Conservation (phyloP, 2,329 filamentous ascomycete genomes). For the Hymenoscyphus fructigenus region DNA sequence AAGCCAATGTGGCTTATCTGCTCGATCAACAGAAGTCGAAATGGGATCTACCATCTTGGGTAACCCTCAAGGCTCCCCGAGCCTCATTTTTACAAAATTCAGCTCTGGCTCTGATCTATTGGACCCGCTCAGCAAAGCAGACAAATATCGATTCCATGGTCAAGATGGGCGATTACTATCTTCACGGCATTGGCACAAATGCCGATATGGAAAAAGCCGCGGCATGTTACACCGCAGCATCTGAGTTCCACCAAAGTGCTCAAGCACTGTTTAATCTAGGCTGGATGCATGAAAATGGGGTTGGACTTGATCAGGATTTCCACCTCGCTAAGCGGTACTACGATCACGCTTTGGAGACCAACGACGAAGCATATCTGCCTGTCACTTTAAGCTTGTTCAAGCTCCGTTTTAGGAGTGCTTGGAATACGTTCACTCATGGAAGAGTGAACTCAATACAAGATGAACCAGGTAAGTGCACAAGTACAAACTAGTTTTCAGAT, state of each 20-base stretch:
- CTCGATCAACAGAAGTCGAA: constrained; percentile 62
- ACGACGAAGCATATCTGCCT: constrained; percentile 88
- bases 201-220: constrained; percentile 81
- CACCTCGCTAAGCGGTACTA: constrained; percentile 97
- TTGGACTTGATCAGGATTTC: constrained; percentile 91
- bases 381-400: constrained; percentile 88
- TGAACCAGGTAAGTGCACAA: constrained; percentile 66
- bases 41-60: constrained; percentile 44
- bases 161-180: constrained; percentile 98
- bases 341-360: constrained; percentile 87
- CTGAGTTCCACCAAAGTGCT: constrained; percentile 86
- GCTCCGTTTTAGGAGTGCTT: constrained; percentile 80
- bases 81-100: constrained; percentile 54
- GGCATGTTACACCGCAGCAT: constrained; percentile 87
- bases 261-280: constrained; percentile 97
- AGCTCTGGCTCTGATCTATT: constrained; percentile 70
- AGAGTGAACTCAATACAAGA: constrained; percentile 88
- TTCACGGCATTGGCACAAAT: constrained; percentile 73
- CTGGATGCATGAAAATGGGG: constrained; percentile 99
- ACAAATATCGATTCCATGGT: constrained; percentile 90
- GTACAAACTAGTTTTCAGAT: no score
- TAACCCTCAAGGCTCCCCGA: constrained; percentile 37
- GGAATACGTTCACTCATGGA: constrained; percentile 92
- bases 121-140: constrained; percentile 92
- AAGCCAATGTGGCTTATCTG: constrained; percentile 71